Base-by-base conservation (phyloP, 106 monocot species). In the Phalaenopsis aphrodite region DNA sequence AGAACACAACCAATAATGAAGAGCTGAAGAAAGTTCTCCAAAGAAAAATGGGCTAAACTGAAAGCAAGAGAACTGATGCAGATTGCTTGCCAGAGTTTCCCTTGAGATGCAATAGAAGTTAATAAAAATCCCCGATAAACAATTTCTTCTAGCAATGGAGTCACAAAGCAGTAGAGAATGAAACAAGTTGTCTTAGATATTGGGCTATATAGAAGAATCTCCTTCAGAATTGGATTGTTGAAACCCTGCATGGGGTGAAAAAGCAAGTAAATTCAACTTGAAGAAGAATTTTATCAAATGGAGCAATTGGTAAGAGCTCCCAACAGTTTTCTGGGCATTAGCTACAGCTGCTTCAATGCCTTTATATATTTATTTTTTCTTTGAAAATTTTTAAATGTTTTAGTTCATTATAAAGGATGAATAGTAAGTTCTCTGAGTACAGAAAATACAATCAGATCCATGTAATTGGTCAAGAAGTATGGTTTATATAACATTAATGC, bases 41-140 rank as follows among this genome's bases (percentile, higher is more conserved):
- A 37, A 41, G 91, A 92, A 56, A 96, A 88, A 81, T 96, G 96
- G 43, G 87, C 82, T 55, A 82, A 1, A 69, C 88, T 86, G 84
- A 94, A 96, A 75, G 89, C 72, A 76, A 41, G 79, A 9, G 93
- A 84, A 67, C 91, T 94, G 5, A 89, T 57, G 9, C 88, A 23
- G 19, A 96, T 77, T 14, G 96, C 96, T 58, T 85, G 19, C 78
- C 85, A 84, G 88, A 88, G 87, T 80, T 88, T 89, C 82, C 80
- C 84, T 24, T 41, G 82, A 24, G 87, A 79, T 4, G 84, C 87
- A 41, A 96, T 88, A 73, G 90, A 88, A 23, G 84, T 84, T 30
- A 96, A 41, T 76, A 96, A 88, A 86, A 94, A 93, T 78, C 92
- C 91, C 1, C 93, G 91, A 75, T 94, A 96, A 12, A 96, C 80